Conservation (phyloP, 805 yeast genomes). For the Alloascoidea africana region DNA sequence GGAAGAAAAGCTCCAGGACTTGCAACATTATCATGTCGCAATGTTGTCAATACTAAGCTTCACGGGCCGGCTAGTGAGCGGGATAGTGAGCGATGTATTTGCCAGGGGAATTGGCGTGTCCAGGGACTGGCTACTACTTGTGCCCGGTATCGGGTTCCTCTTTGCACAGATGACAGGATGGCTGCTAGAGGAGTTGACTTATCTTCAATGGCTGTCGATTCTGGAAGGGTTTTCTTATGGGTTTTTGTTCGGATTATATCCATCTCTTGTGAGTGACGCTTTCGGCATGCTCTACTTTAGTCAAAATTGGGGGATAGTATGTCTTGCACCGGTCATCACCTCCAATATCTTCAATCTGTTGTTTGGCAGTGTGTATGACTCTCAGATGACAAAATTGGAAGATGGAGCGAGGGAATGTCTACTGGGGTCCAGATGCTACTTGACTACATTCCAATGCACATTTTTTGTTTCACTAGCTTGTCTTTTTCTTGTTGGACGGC, state of each 20-base stretch:
- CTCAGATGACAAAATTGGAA: too few relatives aligned
- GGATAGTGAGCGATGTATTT: constrained; percentile 28
- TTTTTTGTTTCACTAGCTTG: too few relatives aligned
- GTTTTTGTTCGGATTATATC: constrained; percentile 52
- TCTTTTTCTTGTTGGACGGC: too few relatives aligned
- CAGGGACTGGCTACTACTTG: constrained; percentile 36
- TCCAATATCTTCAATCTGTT: constrained; percentile 42
- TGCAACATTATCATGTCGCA: background rate
- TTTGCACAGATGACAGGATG: constrained; percentile 35
- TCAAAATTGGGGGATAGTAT: constrained; percentile 60
- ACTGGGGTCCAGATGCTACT: too few relatives aligned
- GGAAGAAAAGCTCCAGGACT: too few relatives aligned
- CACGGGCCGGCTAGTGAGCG: background rate
- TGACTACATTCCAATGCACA: too few relatives aligned
- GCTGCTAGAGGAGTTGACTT: constrained; percentile 17
- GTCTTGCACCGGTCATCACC: constrained; percentile 50
- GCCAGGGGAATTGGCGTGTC: constrained; percentile 29
- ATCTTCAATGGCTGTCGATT: constrained; percentile 34
- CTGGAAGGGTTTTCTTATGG: constrained; percentile 62
- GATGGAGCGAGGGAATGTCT: too few relatives aligned
- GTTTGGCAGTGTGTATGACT: constrained; percentile 53
- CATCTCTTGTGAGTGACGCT: constrained; percentile 56
- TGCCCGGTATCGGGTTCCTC: constrained; percentile 34
- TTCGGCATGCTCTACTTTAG: constrained; percentile 58
- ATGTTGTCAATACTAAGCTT: background rate